phyloP scores from a whole-genome alignment of 2,329 filamentous ascomycete species.

The Pseudopithomyces maydicus region DNA sequence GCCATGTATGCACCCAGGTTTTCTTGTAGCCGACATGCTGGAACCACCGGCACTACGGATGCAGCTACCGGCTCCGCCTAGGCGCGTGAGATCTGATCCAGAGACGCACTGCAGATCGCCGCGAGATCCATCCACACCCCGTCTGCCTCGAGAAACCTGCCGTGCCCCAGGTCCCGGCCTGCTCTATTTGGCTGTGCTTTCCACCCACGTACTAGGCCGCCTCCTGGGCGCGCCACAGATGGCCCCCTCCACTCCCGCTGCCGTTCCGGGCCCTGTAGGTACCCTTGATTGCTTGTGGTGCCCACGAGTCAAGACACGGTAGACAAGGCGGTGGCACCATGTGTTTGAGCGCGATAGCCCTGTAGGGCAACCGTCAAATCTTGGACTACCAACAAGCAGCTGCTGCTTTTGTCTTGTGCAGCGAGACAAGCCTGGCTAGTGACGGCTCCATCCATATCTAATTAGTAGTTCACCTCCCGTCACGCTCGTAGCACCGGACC shows the following conservation, averaged over 20 bases:
- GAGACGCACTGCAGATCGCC: constrained; percentile 34
- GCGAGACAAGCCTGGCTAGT: constrained; percentile 31
- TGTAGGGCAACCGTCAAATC: constrained; percentile 26
- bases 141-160: constrained; percentile 2
- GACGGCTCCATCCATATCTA: constrained; percentile 34
- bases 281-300: constrained; percentile 7
- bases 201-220: neutral
- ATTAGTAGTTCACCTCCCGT: constrained; percentile 35
- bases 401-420: constrained; percentile 34
- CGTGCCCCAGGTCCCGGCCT: constrained; percentile 25
- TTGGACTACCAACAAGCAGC: constrained; percentile 32
- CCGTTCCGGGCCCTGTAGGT: constrained; percentile 4
- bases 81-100: constrained; percentile 35
- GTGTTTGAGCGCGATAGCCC: constrained; percentile 25
- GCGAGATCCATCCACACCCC: constrained; percentile 21
- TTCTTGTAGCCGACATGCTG: constrained; percentile 31
- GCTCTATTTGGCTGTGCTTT: constrained; percentile 1
- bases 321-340: constrained; percentile 22
- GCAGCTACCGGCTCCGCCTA: constrained; percentile 27
- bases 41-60: constrained; percentile 30
- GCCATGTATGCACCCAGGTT: neutral
- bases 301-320: constrained; percentile 7
- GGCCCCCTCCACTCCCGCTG: constrained; percentile 2
- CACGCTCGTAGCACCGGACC: constrained; percentile 29
- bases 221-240: neutral